Evolutionary conservation across 805 yeast species (phyloP).

Genomic region (Saccharomyces kudriavzevii): DNA sequence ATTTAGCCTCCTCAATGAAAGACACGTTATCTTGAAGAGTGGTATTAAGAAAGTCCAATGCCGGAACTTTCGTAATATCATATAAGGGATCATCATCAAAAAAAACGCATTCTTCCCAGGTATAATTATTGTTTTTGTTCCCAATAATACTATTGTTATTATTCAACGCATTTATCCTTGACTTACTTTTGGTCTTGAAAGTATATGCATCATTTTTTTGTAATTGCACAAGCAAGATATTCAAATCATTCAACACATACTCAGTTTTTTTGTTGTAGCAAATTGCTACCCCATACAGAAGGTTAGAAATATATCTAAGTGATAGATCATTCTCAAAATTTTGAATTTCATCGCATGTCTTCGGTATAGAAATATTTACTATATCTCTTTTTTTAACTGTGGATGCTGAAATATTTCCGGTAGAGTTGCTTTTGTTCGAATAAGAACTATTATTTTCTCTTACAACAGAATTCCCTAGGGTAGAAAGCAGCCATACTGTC

Average conservation of each 20-base stretch:
- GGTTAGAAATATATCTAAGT: constrained; percentile 23
- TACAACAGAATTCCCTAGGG: constrained; percentile 12
- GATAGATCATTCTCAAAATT: constrained; percentile 15
- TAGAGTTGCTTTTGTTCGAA: background rate
- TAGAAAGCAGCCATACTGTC: constrained; percentile 28
- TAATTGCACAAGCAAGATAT: constrained; percentile 16
- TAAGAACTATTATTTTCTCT: background rate
- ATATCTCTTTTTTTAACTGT: constrained; percentile 26
- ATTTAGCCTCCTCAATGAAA: constrained; percentile 2
- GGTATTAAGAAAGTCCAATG: constrained; percentile 1
- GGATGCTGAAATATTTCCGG: constrained; percentile 1
- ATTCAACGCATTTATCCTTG: constrained; percentile 2
- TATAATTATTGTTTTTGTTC: background rate
- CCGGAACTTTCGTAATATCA: constrained; percentile 17
- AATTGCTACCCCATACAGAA: constrained; percentile 27
- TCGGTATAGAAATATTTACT: constrained; percentile 25
- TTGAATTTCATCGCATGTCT: constrained; percentile 23
- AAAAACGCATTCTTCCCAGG: constrained; percentile 5
- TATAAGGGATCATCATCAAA: constrained; percentile 24
- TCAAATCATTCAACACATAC: constrained; percentile 25
- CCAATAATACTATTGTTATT: constrained; percentile 1
- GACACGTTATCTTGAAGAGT: constrained; percentile 1
- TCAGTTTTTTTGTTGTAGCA: constrained; percentile 29
- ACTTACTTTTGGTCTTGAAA: background rate
- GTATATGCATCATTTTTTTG: constrained; percentile 4